Evolutionary conservation across 2,329 filamentous ascomycete species (phyloP), one percentile per base, ranked within the genome.

Genomic region (Aureobasidium melanogenum): DNA sequence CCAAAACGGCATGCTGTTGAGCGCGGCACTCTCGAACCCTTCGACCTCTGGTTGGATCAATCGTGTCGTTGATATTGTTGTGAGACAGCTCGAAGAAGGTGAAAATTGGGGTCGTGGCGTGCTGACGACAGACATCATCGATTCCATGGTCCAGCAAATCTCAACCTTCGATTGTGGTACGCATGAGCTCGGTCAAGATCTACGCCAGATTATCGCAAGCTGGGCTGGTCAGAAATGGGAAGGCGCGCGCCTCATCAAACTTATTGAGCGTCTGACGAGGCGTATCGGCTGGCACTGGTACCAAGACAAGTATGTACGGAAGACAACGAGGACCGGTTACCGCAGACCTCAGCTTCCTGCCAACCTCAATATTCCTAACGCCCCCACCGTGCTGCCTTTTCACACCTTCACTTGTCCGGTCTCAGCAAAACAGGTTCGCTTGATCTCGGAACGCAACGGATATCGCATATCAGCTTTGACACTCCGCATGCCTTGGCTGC

Each of bases 321-420:
- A 80, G 64, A 78, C 84, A 24, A 75, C 82, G 4, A 67, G 76
- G 7, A 80, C 80, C 12, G 80, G 76, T 66, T 97, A 97, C 72
- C 76, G 78, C 36, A 81, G 94, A 56, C 89, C 90, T 12, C 85
- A 84, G 63, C 77, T 96, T 12, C 94, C 93, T 4, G 74, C 80
- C 3, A 82, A 81, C 44, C 79, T 99, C 34, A 83, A 88, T 0
- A 82, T 96, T 10, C 94, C 94, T 4, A 86, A 89, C 32, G 93
- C 94, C 6, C 94, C 94, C 2, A 99, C 94, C 0, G 92, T 99
- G 1, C 80, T 99, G 0, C 94, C 94, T 0, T 99, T 99, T 70
- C 94, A 99, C 73, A 97, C 94, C 0, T 99, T 99, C 70, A 99
- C 94, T 1, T 96, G 89, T 66, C 94, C 94, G 0, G 79, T 99